These are phyloP conservation scores for Thelonectria blattea DNA, from an alignment of 2,329 filamentous ascomycete species.

Conservation along the genomic window DNA sequence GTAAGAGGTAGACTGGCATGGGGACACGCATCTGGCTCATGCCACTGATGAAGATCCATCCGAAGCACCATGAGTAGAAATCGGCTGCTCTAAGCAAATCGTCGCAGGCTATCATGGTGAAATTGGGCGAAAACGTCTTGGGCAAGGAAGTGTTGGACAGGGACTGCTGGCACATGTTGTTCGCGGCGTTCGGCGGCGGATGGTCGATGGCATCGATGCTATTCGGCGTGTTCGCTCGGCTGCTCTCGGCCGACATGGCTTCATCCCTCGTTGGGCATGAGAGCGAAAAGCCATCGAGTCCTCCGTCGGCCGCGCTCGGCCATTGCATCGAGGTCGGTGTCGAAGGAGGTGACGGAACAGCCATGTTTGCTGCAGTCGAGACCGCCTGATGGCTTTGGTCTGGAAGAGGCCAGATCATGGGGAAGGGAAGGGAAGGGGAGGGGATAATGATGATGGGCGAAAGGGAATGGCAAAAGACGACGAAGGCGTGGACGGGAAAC, in stretches of 20 bases:
- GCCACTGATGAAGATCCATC: slow-evolving; percentile 34
- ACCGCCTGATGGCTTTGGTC: too few relatives aligned
- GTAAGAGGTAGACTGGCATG: too few relatives aligned
- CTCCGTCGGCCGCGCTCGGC: too few relatives aligned
- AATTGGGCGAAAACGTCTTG: slow-evolving; percentile 21
- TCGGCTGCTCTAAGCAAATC: slow-evolving; percentile 29
- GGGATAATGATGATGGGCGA: not conserved
- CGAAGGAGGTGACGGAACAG: too few relatives aligned
- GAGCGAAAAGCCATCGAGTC: too few relatives aligned
- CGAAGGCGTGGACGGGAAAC: not conserved
- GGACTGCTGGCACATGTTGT: not conserved
- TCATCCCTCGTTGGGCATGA: too few relatives aligned
- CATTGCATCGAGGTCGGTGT: too few relatives aligned
- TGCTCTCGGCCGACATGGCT: too few relatives aligned
- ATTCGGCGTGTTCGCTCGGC: too few relatives aligned
- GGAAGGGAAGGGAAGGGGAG: too few relatives aligned
- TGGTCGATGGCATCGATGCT: not conserved
- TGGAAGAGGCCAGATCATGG: too few relatives aligned
- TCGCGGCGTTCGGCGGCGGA: not conserved
- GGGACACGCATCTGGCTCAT: slow-evolving; percentile 15
- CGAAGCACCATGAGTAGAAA: slow-evolving; percentile 36
- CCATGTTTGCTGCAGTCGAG: too few relatives aligned
- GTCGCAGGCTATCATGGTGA: slow-evolving; percentile 34
- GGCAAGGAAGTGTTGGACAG: not conserved
- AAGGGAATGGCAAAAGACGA: not conserved